Conservation (phyloP, 169 alveolate genomes). For the Blepharisma undulans region DNA sequence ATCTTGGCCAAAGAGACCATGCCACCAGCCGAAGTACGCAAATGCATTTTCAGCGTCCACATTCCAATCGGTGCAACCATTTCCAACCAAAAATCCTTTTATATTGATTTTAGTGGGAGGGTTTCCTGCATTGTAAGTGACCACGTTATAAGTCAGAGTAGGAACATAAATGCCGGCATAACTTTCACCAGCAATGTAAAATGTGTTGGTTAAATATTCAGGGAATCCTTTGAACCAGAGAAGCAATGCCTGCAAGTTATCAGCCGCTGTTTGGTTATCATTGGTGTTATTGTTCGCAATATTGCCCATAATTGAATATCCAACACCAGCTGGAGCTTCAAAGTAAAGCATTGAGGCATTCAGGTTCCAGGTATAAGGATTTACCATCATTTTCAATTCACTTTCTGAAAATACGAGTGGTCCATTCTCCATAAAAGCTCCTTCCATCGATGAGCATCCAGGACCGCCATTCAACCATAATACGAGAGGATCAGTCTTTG, state of each 20-base stretch:
- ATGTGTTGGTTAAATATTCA: constrained; percentile 61
- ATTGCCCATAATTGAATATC: constrained; percentile 53
- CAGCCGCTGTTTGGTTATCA: constrained; percentile 69
- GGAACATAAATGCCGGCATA: constrained; percentile 87
- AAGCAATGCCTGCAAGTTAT: constrained; percentile 54
- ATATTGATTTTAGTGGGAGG: neutral
- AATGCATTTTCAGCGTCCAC: constrained; percentile 1
- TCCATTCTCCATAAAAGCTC: constrained; percentile 73
- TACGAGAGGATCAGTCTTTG: constrained; percentile 78
- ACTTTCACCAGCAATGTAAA: constrained; percentile 83
- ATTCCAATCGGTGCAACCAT: constrained; percentile 56
- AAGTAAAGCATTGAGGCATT: constrained; percentile 70
- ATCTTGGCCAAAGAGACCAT: neutral
- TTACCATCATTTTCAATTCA: constrained; percentile 34
- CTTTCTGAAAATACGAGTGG: constrained; percentile 65
- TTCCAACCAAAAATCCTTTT: constrained; percentile 73
- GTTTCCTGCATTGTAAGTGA: neutral
- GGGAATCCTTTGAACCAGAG: constrained; percentile 72
- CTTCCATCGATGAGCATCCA: constrained; percentile 77
- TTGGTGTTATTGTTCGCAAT: constrained; percentile 47
- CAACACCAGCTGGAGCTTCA: constrained; percentile 79
- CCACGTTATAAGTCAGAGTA: constrained; percentile 63
- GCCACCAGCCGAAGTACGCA: constrained; percentile 5
- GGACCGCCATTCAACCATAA: constrained; percentile 87
- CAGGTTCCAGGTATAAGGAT: constrained; percentile 72